A percentile compares a stretch with the other conserved stretches of the same genome.
Evolutionary conservation across 1,139 yeast genomes (phyloP).

Genomic region (Taphrina communis): DNA sequence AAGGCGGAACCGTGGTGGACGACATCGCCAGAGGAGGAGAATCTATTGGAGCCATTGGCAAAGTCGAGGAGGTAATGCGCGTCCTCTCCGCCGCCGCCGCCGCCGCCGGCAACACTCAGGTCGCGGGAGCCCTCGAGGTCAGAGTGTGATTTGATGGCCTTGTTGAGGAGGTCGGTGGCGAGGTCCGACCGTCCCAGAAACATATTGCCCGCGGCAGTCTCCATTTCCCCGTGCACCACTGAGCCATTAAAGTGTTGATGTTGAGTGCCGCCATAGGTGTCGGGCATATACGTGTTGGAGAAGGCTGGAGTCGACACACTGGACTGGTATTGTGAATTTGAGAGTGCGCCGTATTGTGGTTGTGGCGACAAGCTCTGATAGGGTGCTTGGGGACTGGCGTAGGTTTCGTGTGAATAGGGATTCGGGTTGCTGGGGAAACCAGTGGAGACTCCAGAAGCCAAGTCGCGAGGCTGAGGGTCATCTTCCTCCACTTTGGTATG

Average conservation of each 20-base stretch:
- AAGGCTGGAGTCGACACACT: conserved; percentile 21
- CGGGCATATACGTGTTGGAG: conserved; percentile 16
- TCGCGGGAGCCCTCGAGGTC: conserved; percentile 12
- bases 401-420: conserved; percentile 16
- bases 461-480: neutral
- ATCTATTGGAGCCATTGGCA: conserved; percentile 12
- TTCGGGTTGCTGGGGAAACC: conserved; percentile 11
- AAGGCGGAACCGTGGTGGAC: conserved; percentile 2
- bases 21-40: neutral
- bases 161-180: conserved; percentile 12
- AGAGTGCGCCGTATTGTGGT: conserved; percentile 17
- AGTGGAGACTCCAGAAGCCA: neutral
- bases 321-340: conserved; percentile 23
- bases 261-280: neutral
- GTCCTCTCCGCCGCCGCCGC: neutral
- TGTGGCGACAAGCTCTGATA: conserved; percentile 26
- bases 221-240: conserved; percentile 9
- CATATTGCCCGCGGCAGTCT: conserved; percentile 18
- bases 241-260: conserved; percentile 7
- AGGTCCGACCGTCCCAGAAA: conserved; percentile 13
- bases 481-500: neutral
- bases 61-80: conserved; percentile 15
- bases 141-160: conserved; percentile 26
- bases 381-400: conserved; percentile 17
- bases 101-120: neutral